A percentile compares a stretch with the other conserved stretches of the same genome.
Evolutionary conservation across 1,284 basidiomycete genomes (phyloP).

Genomic region (Gymnopus androsaceus): DNA sequence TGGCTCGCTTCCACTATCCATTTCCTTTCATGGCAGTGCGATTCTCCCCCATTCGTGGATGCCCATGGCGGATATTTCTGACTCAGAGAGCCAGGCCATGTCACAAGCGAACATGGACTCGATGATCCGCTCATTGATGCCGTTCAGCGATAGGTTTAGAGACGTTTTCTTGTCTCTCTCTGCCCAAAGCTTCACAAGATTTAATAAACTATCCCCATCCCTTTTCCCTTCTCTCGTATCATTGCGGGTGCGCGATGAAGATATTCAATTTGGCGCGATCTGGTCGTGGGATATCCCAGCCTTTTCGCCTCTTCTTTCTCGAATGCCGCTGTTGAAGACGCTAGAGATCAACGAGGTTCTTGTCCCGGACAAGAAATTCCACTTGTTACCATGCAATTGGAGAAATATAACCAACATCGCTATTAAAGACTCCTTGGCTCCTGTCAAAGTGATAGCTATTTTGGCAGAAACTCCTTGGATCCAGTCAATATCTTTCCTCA

Average conservation of each 20-base stretch:
- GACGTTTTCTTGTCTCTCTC: neutral
- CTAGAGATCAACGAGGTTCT: neutral
- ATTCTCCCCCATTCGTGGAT: neutral
- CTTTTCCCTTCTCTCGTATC: neutral
- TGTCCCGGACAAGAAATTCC: neutral
- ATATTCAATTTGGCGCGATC: neutral
- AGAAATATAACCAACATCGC: neutral
- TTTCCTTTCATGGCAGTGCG: neutral
- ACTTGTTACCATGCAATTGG: neutral
- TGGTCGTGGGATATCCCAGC: neutral
- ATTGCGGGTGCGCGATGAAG: neutral
- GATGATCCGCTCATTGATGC: neutral
- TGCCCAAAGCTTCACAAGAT: neutral
- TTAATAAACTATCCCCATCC: neutral
- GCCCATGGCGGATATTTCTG: too few relatives aligned
- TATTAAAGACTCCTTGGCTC: neutral
- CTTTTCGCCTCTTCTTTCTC: neutral
- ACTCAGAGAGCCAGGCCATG: neutral
- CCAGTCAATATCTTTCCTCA: neutral
- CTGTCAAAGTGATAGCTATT: neutral
- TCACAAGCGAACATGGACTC: neutral
- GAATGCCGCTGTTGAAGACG: neutral
- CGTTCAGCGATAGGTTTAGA: neutral
- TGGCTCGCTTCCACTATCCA: neutral
- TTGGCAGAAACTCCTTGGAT: neutral